These are phyloP conservation scores for Mimosa bimucronata DNA, from an alignment of 306 rosid species.

Conservation along the genomic window DNA sequence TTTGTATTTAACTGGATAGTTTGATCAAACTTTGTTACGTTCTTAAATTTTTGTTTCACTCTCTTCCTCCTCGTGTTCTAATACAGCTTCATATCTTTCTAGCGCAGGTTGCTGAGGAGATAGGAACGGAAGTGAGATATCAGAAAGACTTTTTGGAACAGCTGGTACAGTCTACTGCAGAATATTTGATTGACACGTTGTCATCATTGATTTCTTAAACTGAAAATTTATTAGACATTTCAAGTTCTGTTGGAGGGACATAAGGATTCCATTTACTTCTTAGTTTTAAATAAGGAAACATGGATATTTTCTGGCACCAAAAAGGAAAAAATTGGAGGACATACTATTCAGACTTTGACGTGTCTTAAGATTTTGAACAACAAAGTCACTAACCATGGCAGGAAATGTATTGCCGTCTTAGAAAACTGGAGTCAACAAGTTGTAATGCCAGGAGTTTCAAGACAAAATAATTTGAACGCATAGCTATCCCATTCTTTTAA, in stretches of 20 bases:
- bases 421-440: slow-evolving; percentile 18
- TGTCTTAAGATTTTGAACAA: slow-evolving; percentile 27
- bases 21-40: slow-evolving; percentile 7
- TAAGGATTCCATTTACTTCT: neutral
- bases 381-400: slow-evolving; percentile 8
- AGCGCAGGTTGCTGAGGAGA: slow-evolving; percentile 88
- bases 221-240: neutral
- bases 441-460: slow-evolving; percentile 2
- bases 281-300: slow-evolving; percentile 3
- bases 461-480: neutral
- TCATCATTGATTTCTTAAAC: neutral
- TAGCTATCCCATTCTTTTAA: neutral
- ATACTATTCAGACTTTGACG: slow-evolving; percentile 5
- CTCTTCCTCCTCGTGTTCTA: slow-evolving; percentile 18
- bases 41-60: slow-evolving; percentile 1
- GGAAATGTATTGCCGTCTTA: slow-evolving; percentile 26
- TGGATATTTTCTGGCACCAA: neutral
- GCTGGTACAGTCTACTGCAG: slow-evolving; percentile 57
- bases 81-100: slow-evolving; percentile 15
- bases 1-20: neutral
- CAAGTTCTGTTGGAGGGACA: neutral
- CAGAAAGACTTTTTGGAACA: slow-evolving; percentile 72
- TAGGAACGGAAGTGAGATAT: slow-evolving; percentile 70
- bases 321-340: slow-evolving; percentile 4
- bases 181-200: slow-evolving; percentile 19